Evolutionary conservation across 371 early-diverging fungal species (phyloP), one percentile per base, ranked within the genome.

Genomic region (Coemansia sp.): DNA sequence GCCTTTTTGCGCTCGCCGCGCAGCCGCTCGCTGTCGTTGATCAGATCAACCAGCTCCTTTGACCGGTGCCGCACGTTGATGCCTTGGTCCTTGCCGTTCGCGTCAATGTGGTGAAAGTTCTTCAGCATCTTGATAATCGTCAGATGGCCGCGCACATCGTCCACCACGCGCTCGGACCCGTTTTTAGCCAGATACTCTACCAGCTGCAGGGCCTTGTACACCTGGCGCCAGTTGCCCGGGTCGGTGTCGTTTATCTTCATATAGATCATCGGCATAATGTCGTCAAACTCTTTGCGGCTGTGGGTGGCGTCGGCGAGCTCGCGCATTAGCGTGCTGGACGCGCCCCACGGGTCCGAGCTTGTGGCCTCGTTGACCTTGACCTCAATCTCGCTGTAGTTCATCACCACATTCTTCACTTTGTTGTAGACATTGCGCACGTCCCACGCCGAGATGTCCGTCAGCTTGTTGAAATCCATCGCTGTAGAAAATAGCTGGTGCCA

Each of bases 51-150:
- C 43, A 98, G 82, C 79, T 95, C 94, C 72, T 91, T 93, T 20
- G 96, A 92, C 16, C 96, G 85, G 66, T 93, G 90, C 34, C 93
- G 89, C 41, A 97, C 90, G 68, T 96, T 96, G 58, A 98, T 86
- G 1, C 98, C 98, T 81, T 96, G 93, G 74, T 98, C 98, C 76
- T 95, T 96, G 68, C 90, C 91, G 67, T 94, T 93, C 34, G 93
- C 93, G 65, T 96, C 97, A 20, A 93, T 83, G 55, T 81, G 90
- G 55, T 89, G 82, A 62, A 90, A 93, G 80, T 85, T 93, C 55
- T 85, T 80, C 67, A 95, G 83, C 45, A 88, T 86, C 64, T 92
- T 93, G 60, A 96, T 79, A 59, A 89, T 88, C 13, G 93, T 90
- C n/a, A 92, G 79, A 63, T 91, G 93, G 13, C 87, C 82, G 6